Evolutionary conservation across 2,329 filamentous ascomycete genomes (phyloP), one percentile per base, ranked within the genome.

Genomic region (Grosmannia clavigera): DNA sequence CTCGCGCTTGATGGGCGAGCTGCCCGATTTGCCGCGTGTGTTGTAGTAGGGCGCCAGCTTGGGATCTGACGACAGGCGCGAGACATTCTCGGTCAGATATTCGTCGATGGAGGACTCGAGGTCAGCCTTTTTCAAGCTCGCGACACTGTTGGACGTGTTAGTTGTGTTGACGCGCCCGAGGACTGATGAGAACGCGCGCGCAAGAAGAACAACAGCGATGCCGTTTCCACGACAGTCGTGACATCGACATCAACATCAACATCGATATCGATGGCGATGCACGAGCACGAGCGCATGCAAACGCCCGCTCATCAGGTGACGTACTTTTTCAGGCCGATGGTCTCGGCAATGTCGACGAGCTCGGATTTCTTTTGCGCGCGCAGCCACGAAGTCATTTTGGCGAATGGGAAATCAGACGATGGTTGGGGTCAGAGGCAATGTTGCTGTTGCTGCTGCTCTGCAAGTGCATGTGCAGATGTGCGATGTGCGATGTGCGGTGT

Each of bases 281-380:
- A 25, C 9, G 38, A 3, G 38, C 38, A 22, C 22, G 22, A 22
- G 22, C 22, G 22, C 22, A 22, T 22, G 22, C 22, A 22, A 22
- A 22, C 22, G 22, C 22, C 22, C 22, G 22, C 22, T 22, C 4
- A 57, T 40, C 14, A 40, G 14, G 46, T 16, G 31, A 63, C 58
- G 69, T 83, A 95, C 90, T 88, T 81, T 70, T 82, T 79, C 59
- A 92, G 76, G 61, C 86, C 86, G 63, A 88, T 80, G 55, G 79
- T 75, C 65, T 88, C 82, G 62, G 90, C 89, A 63, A 95, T 78
- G 64, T 88, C 86, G 67, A 83, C 73, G 60, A 96, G 81, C 65
- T 92, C 89, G 67, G 79, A 80, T 80, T 95, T 95, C 77, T 88
- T 86, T 80, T 94, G 88, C 72, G 81, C 81, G 73, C 85, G 82